A percentile compares a stretch with the other conserved stretches of the same genome.
These are phyloP conservation scores for Parasarocladium wereldwijsianum DNA, from an alignment of 2,329 filamentous ascomycete species.

Conservation along the genomic window DNA sequence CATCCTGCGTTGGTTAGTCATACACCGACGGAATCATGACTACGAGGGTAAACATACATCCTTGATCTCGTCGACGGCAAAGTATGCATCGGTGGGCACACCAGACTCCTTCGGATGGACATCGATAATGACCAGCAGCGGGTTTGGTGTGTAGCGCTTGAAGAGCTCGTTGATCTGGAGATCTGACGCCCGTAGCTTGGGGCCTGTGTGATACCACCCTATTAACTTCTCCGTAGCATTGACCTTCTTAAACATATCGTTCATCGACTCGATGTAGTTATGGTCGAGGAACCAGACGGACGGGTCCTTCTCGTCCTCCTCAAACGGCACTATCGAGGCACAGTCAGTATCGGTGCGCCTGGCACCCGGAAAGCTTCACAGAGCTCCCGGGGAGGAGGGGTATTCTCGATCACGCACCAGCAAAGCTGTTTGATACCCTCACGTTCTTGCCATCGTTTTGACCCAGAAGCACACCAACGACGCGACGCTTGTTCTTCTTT, in stretches of 20 bases:
- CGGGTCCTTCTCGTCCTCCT: conserved; percentile 97
- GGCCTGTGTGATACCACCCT: conserved; percentile 98
- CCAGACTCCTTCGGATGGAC: conserved; percentile 97
- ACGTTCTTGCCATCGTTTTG: conserved; percentile 95
- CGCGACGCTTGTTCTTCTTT: conserved; percentile 72
- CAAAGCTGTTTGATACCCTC: conserved; percentile 97
- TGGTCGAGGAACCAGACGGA: conserved; percentile 99
- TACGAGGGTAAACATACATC: conserved; percentile 50
- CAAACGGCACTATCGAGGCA: conserved; percentile 64
- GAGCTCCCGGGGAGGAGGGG: conserved; percentile 5
- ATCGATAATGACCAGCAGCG: conserved; percentile 92
- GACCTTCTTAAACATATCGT: conserved; percentile 99
- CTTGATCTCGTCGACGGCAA: conserved; percentile 98
- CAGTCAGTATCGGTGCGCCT: conserved; percentile 5
- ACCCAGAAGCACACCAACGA: conserved; percentile 86
- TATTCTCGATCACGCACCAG: conserved; percentile 41
- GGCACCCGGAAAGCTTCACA: too few relatives aligned
- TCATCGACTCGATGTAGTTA: conserved; percentile 99
- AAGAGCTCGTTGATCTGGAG: conserved; percentile 99
- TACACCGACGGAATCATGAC: not conserved
- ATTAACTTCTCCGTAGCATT: conserved; percentile 98
- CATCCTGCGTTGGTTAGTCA: conserved; percentile 47
- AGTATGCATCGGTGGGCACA: conserved; percentile 96
- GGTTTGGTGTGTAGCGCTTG: conserved; percentile 97
- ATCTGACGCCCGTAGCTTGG: conserved; percentile 91